Evolutionary conservation across 169 alveolate species (phyloP).

Genomic region (Plasmodium sp.): DNA sequence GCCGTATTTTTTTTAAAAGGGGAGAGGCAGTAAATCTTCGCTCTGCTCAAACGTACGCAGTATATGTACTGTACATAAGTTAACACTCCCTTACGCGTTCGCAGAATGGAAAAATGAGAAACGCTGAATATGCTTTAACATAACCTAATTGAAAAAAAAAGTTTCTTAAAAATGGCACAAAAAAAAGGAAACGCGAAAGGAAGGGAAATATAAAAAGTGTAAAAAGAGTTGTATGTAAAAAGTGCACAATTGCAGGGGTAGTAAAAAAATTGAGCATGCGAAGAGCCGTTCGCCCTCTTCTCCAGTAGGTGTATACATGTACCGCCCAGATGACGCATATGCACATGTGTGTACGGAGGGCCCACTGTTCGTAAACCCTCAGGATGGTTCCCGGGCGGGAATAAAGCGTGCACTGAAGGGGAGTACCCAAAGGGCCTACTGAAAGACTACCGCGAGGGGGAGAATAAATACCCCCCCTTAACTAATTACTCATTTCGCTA

Average conservation of each 20-base stretch:
- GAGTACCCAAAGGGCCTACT: background rate
- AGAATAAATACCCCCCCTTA: background rate
- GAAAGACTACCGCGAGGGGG: background rate
- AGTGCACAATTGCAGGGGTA: background rate
- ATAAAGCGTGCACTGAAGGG: background rate
- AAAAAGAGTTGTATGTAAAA: background rate
- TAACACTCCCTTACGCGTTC: background rate
- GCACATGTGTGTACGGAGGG: background rate
- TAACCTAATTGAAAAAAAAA: background rate
- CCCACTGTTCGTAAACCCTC: background rate
- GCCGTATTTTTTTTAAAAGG: background rate
- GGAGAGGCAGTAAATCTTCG: background rate
- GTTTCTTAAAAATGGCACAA: background rate
- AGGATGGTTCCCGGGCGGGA: background rate
- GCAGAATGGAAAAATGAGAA: background rate
- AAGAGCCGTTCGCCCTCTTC: background rate
- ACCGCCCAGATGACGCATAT: background rate
- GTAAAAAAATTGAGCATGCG: background rate
- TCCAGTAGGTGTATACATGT: background rate
- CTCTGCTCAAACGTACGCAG: background rate
- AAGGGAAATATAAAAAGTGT: background rate
- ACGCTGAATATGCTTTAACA: background rate
- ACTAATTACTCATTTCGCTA: background rate
- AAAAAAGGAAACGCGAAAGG: background rate
- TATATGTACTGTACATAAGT: background rate